Evolutionary conservation across 495 filamentous ascomycete species (phyloP), one percentile per base, ranked within the genome.

Genomic region (Tuber calosporum): DNA sequence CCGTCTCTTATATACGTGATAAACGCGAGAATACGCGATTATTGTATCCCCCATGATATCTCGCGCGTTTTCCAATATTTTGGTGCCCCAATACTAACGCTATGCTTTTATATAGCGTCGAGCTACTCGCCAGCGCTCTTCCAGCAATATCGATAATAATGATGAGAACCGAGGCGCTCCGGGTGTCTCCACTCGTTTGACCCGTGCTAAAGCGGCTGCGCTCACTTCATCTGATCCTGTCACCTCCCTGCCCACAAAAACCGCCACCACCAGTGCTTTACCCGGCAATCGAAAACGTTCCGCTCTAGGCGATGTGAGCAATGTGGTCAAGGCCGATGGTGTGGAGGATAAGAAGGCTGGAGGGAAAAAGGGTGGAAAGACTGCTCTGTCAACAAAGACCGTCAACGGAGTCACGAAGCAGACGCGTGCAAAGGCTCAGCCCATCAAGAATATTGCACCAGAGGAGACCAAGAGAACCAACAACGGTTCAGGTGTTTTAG

Each of bases 281-380:
- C 83, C 84, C 39, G 81, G 81, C 19, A 85, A 84, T 75, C 86
- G 90, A 80, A 90, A 89, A 82, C 91, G 92, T 79, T 85, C 90
- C 79, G 93, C 91, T 41, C 87, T 99, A 30, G 93, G 92, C 38
- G 94, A 99, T 86, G 90, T 97, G 74, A 98, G 93, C 87, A 99
- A 99, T 85, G 91, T 97, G 69, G 87, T 88, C 72, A 97, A 97
- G 84, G 85, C 83, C 36, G 92, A 94, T 20, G 84, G 75, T 53
- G 82, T 84, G 84, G 84, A 88, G 84, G 81, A 82, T 82, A 48
- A 83, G 6, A 83, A 36, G 85, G 90, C 69, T 40, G 88, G 89
- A 20, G 82, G 83, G 45, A 88, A 87, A 79, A 78, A 79, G 40
- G 34, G 83, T 85, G 68, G 87, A 69, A 89, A 89, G 80, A 84